Evolutionary conservation across 2,329 filamentous ascomycete species (phyloP).

Genomic region (Pyricularia sp.): DNA sequence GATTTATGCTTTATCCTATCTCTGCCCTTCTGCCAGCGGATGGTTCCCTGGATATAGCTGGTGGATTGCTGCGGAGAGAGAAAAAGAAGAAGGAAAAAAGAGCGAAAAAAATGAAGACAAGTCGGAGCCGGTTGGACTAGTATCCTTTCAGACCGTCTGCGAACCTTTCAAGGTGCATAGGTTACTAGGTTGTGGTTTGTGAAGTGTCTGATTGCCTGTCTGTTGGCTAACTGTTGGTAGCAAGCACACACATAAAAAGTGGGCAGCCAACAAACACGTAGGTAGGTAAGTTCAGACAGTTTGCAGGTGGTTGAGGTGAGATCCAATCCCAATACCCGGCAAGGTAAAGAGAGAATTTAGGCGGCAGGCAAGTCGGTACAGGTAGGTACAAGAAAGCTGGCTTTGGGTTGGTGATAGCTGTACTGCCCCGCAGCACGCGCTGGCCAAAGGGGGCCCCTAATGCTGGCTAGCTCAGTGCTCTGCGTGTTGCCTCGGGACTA

Average conservation of each 20-base stretch:
- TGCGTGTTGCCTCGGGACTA: background rate
- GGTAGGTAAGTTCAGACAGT: too few species aligned
- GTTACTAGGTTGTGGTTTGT: background rate
- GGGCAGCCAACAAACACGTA: background rate
- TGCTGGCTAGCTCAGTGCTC: background rate
- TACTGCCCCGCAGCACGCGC: background rate
- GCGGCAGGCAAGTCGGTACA: background rate
- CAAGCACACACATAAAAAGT: background rate
- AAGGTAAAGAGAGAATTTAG: too few species aligned
- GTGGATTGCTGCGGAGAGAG: background rate
- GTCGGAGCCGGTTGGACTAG: background rate
- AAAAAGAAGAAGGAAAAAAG: too few species aligned
- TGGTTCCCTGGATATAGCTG: background rate
- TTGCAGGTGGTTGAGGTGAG: too few species aligned
- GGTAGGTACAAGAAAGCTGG: background rate
- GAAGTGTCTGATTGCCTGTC: background rate
- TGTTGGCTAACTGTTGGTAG: background rate
- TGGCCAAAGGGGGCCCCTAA: background rate
- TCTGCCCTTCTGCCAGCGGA: background rate
- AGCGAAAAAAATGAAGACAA: background rate
- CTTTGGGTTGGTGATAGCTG: background rate
- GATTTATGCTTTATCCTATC: constrained; percentile 3
- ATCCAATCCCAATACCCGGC: too few species aligned
- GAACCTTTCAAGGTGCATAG: background rate
- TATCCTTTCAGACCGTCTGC: background rate